Percentiles rank a stretch among this genome's conserved stretches.
Evolutionary conservation across 768 basidiomycete species (phyloP).

Genomic region (Tricholoma sp.): DNA sequence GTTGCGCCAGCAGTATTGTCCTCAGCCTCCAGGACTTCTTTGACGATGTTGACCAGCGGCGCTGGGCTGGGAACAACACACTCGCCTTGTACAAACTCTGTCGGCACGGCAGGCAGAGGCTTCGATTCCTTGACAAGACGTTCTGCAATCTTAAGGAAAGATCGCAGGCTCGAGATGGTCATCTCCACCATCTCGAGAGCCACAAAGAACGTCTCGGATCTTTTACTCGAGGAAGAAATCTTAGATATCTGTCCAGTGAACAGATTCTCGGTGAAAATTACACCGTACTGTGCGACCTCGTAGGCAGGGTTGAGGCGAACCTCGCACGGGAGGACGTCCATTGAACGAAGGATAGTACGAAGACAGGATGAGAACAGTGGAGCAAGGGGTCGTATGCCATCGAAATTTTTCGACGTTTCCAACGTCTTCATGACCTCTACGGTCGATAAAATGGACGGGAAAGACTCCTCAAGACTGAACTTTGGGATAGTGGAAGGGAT

Average conservation of each 20-base stretch:
- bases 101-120: slow-evolving; percentile 11
- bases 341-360: slow-evolving; percentile 10
- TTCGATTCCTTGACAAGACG: slow-evolving; percentile 16
- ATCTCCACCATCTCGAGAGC: slow-evolving; percentile 22
- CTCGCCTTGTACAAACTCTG: not conserved
- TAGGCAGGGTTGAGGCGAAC: slow-evolving; percentile 9
- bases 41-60: slow-evolving; percentile 9
- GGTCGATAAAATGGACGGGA: slow-evolving; percentile 29
- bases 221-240: not conserved
- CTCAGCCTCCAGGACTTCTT: slow-evolving; percentile 9
- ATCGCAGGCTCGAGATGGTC: slow-evolving; percentile 25
- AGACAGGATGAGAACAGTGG: slow-evolving; percentile 15
- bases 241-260: slow-evolving; percentile 8
- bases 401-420: slow-evolving; percentile 8
- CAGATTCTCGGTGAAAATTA: slow-evolving; percentile 9
- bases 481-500: slow-evolving; percentile 8
- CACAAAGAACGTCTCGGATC: not conserved
- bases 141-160: slow-evolving; percentile 24
- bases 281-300: slow-evolving; percentile 11
- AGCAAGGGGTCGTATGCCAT: slow-evolving; percentile 7
- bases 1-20: not conserved
- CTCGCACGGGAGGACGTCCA: slow-evolving; percentile 12
- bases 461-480: slow-evolving; percentile 28
- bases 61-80: slow-evolving; percentile 1
- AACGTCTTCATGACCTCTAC: slow-evolving; percentile 21